phyloP scores from a whole-genome alignment of 306 rosid genomes.

The Vicia villosa region DNA sequence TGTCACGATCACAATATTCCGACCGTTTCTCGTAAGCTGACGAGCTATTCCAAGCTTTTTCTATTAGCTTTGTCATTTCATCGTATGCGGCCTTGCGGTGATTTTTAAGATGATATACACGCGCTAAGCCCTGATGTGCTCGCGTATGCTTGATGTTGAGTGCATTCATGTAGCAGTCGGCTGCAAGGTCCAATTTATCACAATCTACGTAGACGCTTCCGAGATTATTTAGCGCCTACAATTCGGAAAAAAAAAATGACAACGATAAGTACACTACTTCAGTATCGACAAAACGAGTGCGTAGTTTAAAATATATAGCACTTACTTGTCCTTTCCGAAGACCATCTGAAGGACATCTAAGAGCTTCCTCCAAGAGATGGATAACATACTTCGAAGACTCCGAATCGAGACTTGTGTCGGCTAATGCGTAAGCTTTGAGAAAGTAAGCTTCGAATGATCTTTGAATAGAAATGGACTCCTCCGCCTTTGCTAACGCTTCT shows the following conservation, averaged over 20 bases:
- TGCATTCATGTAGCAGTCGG: conserved; percentile 88
- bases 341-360: conserved; percentile 93
- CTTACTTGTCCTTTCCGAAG: conserved; percentile 94
- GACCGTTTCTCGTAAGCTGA: conserved; percentile 95
- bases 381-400: conserved; percentile 70
- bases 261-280: conserved; percentile 30
- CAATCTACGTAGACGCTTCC: conserved; percentile 89
- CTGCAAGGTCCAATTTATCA: conserved; percentile 85
- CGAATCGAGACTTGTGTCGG: conserved; percentile 74
- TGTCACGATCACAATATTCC: conserved; percentile 92
- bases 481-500: conserved; percentile 85
- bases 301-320: conserved; percentile 12
- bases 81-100: conserved; percentile 85
- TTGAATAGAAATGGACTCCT: conserved; percentile 77
- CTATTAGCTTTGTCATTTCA: conserved; percentile 93
- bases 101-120: conserved; percentile 80
- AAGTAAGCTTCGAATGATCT: conserved; percentile 96
- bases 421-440: conserved; percentile 84
- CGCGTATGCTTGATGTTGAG: conserved; percentile 89
- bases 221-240: conserved; percentile 85
- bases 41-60: conserved; percentile 79
- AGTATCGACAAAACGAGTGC: conserved; percentile 8
- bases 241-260: conserved; percentile 28
- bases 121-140: conserved; percentile 95
- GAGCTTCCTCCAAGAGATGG: conserved; percentile 82